Percentiles rank a stretch among this genome's conserved stretches.
Evolutionary conservation across 1,284 basidiomycete genomes (phyloP).

Genomic region (Rhodotorula sp.): DNA sequence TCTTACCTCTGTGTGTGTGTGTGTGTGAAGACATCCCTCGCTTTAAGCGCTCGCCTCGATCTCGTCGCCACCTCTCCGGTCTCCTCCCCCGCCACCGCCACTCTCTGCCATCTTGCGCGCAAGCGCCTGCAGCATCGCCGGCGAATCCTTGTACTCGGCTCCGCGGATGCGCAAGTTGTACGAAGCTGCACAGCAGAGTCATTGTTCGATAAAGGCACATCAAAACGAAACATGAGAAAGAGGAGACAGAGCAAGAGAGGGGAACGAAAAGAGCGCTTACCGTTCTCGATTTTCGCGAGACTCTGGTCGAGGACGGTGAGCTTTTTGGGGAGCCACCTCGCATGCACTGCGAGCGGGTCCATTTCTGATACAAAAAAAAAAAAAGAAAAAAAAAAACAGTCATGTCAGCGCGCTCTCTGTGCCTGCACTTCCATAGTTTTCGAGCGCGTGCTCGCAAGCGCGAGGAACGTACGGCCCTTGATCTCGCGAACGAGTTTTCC

Average conservation of each 20-base stretch:
- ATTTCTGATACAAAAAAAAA: slow-evolving; percentile 59
- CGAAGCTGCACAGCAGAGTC: slow-evolving; percentile 29
- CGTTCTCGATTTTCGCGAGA: slow-evolving; percentile 89
- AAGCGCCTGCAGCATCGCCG: slow-evolving; percentile 25
- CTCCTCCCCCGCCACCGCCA: neutral
- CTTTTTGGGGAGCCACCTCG: slow-evolving; percentile 78
- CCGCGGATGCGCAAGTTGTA: slow-evolving; percentile 44
- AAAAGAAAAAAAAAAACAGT: neutral
- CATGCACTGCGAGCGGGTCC: slow-evolving; percentile 66
- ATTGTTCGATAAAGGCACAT: no score
- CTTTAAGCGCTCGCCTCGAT: neutral
- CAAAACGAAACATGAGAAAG: neutral
- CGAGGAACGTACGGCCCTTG: slow-evolving; percentile 33
- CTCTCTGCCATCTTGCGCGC: slow-evolving; percentile 15
- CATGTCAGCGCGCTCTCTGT: neutral
- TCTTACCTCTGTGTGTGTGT: no score
- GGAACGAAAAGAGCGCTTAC: slow-evolving; percentile 54
- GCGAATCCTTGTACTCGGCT: slow-evolving; percentile 37
- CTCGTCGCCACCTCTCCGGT: neutral
- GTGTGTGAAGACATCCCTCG: no score
- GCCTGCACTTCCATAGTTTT: neutral
- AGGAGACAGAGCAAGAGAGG: neutral
- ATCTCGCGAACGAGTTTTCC: slow-evolving; percentile 62
- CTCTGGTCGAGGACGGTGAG: slow-evolving; percentile 80
- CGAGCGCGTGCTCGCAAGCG: no score